Base-by-base conservation (phyloP, 306 rosid species). In the Cicer judaicum region DNA sequence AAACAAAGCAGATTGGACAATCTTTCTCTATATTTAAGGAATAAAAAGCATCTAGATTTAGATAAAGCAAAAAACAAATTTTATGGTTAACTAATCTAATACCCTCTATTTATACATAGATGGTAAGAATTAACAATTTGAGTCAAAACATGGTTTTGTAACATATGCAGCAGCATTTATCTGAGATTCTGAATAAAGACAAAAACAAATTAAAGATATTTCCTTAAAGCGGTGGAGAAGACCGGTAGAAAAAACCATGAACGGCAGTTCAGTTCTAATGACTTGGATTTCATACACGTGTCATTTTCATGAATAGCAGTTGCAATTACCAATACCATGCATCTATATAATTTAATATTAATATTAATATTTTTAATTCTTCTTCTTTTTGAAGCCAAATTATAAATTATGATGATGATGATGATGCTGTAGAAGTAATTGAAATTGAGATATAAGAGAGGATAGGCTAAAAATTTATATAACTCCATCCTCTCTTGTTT, bases 41-140 rank as follows among this genome's bases (percentile, higher is more conserved):
- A 42, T 5, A 44, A 42, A 24, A 73, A 18, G 2, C 53, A 49
- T 80, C 78, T 80, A 40, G 80, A 80, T 68, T 77, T 77, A 80
- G 85, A 77, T 63, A 1, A 5, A 34, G 71, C 1, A 36, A 29
- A 69, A 61, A 34, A 46, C 4, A 71, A 76, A 16, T 54, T 52
- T 52, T 6, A 73, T 36, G 64, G 19, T 57, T 70, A 19, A 43
- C 46, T 15, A 62, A 68, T 7, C 46, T 15, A 62, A 68, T 7
- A 0, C 50, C 55, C 29, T 16, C 82, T 77, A 73, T 77, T 68
- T 80, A 68, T 13, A 40, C 34, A 50, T 14, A 14, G 21, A 2
- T 56, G 36, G 39, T 5, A 38, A 60, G 57, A 18, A 61, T n/a
- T 19, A 40, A 59, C 5, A 52, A 12, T 38, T 15, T 3, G 40